Evolutionary conservation across 805 yeast genomes (phyloP), one percentile per base, ranked within the genome.

Genomic region (Metschnikowia sp.): DNA sequence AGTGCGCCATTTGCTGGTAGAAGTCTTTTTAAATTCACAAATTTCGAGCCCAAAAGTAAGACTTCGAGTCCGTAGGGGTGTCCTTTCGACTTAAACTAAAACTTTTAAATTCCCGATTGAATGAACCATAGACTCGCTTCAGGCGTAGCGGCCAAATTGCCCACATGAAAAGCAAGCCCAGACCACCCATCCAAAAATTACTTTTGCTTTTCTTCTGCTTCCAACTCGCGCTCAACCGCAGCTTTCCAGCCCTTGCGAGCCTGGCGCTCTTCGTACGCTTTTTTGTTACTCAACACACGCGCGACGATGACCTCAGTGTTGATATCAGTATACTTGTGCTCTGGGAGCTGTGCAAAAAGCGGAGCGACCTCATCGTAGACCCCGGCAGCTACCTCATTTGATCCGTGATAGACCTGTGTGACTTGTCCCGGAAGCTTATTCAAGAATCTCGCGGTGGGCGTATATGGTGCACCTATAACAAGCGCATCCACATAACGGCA

Each of bases 211-310:
- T 62, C 72, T 13, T 53, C 57, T 8, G 56, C 58, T 45, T 57
- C 52, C n/a, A 72, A 51, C 46, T 58, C 54, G 45, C 45, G 51
- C 51, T 72, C 77, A 10, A 56, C 57, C 55, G 77, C 84, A 18
- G 83, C 70, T 68, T 88, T 87, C 81, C 89, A 83, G 3, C 96
- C 96, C 69, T 94, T 92, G 51, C 83, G 82, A 46, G 79, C 74
- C 68, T 94, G 98, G 61, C 99, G 82, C 57, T 85, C 92, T 60
- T 87, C 89, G 62, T 88, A 94, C 15, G 82, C 77, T 19, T 77
- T 79, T 52, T 85, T 76, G 61, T 87, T 81, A 35, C 73, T 67
- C 58, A 85, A 69, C 6, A 94, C 95, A 26, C 99, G 77, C 44
- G 79, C 71, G 18, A 88, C 86, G 48, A 94, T 89, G 32, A 81